Evolutionary conservation across 306 rosid species (phyloP).

Genomic region (Glycine latifolia): DNA sequence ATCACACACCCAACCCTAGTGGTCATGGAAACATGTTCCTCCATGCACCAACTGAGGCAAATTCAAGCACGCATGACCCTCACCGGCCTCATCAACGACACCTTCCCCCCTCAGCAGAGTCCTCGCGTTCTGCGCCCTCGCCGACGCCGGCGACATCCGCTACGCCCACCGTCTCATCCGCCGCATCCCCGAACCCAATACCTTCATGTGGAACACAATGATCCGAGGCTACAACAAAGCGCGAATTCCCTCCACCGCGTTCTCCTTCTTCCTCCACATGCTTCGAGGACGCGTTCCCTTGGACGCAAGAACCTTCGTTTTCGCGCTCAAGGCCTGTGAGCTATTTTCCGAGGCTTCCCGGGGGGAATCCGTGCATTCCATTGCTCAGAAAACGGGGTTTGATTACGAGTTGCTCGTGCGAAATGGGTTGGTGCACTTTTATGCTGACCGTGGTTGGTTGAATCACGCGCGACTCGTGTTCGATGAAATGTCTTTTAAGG

Average conservation of each 20-base stretch:
- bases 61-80: conserved; percentile 81
- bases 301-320: conserved; percentile 68
- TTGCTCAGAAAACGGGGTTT: conserved; percentile 66
- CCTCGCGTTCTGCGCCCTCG: conserved; percentile 81
- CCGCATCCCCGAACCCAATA: conserved; percentile 61
- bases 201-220: conserved; percentile 87
- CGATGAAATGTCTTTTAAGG: conserved; percentile 65
- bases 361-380: conserved; percentile 63
- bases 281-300: conserved; percentile 47
- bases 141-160: conserved; percentile 64
- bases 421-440: conserved; percentile 72
- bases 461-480: conserved; percentile 63
- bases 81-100: conserved; percentile 64
- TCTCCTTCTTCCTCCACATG: conserved; percentile 61
- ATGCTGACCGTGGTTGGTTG: conserved; percentile 53
- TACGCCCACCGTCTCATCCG: conserved; percentile 58
- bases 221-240: conserved; percentile 65
- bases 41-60: conserved; percentile 70
- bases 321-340: conserved; percentile 66
- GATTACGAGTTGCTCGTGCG: conserved; percentile 58
- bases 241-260: conserved; percentile 48
- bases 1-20: conserved; percentile 74
- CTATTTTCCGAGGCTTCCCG: neutral
- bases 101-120: conserved; percentile 78
- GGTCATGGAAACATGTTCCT: conserved; percentile 70